Percentiles rank a stretch among this genome's conserved stretches.
Evolutionary conservation across 305 asterid genomes (phyloP).

Genomic region (Fraxinus latifolia): DNA sequence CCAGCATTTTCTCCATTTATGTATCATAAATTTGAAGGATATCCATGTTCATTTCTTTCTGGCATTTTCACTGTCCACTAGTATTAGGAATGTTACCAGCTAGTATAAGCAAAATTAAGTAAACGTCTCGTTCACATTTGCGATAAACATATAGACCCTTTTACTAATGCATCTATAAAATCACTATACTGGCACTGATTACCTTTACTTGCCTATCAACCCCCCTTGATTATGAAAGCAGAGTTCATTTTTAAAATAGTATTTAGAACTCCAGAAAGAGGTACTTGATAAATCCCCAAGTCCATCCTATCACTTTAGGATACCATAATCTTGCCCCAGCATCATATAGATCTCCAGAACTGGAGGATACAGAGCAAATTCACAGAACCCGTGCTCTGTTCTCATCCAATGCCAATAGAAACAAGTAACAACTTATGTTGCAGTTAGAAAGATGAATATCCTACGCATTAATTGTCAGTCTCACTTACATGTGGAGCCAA

Average conservation of each 20-base stretch:
- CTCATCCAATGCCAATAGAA: slow-evolving; percentile 6
- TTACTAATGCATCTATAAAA: background rate
- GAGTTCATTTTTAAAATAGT: background rate
- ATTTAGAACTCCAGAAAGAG: background rate
- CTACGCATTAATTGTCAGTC: background rate
- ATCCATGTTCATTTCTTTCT: background rate
- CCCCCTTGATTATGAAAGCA: background rate
- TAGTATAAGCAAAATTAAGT: background rate
- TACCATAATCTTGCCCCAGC: background rate
- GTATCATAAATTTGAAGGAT: background rate
- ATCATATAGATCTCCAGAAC: background rate
- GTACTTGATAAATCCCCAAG: background rate
- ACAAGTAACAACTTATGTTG: background rate
- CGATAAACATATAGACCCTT: background rate
- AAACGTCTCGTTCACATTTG: background rate
- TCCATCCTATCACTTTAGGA: background rate
- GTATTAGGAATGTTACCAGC: background rate
- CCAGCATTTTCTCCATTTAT: background rate
- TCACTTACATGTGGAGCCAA: background rate
- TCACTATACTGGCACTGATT: background rate
- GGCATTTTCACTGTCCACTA: background rate
- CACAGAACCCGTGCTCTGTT: background rate
- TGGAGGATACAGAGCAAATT: background rate
- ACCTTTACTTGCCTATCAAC: background rate
- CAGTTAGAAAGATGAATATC: background rate